Percentiles rank a stretch among this genome's conserved stretches.
Evolutionary conservation across 129 eudicot species (phyloP).

Genomic region (Apium graveolens): DNA sequence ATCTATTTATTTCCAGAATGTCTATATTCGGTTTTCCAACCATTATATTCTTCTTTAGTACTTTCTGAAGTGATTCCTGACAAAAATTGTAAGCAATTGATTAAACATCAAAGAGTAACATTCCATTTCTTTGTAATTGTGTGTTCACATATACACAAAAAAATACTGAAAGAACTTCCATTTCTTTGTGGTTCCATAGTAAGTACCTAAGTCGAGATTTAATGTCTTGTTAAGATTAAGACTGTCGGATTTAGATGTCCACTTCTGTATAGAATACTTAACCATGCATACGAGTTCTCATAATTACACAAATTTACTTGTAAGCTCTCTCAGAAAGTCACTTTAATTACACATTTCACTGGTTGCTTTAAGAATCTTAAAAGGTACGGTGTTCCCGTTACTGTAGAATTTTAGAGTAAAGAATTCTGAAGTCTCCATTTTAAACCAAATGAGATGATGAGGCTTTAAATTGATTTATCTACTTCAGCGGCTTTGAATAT

Average conservation of each 20-base stretch:
- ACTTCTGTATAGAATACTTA: background rate
- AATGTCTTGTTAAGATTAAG: background rate
- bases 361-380: background rate
- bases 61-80: constrained; percentile 26
- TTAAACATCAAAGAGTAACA: background rate
- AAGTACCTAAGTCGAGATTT: background rate
- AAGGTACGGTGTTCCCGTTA: background rate
- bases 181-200: background rate
- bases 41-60: constrained; percentile 16
- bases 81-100: background rate
- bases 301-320: background rate
- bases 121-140: background rate
- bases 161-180: background rate
- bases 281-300: background rate
- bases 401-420: background rate
- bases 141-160: background rate
- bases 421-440: background rate
- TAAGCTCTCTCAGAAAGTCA: background rate
- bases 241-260: background rate
- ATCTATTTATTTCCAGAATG: constrained; percentile 46
- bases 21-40: constrained; percentile 27
- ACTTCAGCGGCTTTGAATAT: background rate
- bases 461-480: background rate
- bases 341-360: background rate
- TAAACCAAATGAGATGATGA: background rate